A percentile compares a stretch with the other conserved stretches of the same genome.
These are phyloP conservation scores for Luffa acutangula DNA, from an alignment of 306 rosid species.

Conservation along the genomic window DNA sequence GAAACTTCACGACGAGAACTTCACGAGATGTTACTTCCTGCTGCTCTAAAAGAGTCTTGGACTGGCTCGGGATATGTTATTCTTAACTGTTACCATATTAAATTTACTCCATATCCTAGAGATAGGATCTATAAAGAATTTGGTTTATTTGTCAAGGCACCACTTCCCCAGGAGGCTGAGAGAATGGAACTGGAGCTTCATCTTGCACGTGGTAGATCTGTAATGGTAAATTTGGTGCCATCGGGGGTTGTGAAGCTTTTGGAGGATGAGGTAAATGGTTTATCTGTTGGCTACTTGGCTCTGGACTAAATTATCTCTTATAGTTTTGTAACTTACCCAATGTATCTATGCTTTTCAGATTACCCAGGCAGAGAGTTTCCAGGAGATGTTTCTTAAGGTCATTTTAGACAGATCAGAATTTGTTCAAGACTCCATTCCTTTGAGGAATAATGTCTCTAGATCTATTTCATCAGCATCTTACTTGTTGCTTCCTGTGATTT, in stretches of 20 bases:
- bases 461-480: conserved; percentile 50
- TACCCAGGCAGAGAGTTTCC: conserved; percentile 64
- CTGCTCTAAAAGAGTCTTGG: conserved; percentile 50
- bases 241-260: conserved; percentile 49
- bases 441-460: conserved; percentile 25
- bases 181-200: conserved; percentile 76
- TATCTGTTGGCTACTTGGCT: not conserved
- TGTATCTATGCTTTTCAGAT: conserved; percentile 37
- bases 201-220: conserved; percentile 80
- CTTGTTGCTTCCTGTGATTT: conserved; percentile 72
- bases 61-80: conserved; percentile 18
- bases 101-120: conserved; percentile 50
- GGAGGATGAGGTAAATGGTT: conserved; percentile 53
- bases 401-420: conserved; percentile 73
- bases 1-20: conserved; percentile 49
- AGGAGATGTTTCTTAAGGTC: conserved; percentile 86
- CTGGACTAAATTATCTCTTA: not conserved
- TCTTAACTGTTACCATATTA: conserved; percentile 55
- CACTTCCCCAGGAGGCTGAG: conserved; percentile 75
- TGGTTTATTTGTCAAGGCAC: conserved; percentile 58
- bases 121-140: conserved; percentile 72
- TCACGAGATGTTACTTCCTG: conserved; percentile 70
- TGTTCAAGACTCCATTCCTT: conserved; percentile 41
- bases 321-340: conserved; percentile 4
- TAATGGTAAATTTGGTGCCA: conserved; percentile 56